Conservation (phyloP, 2,329 filamentous ascomycete genomes). For the Nemania bipapillata region DNA sequence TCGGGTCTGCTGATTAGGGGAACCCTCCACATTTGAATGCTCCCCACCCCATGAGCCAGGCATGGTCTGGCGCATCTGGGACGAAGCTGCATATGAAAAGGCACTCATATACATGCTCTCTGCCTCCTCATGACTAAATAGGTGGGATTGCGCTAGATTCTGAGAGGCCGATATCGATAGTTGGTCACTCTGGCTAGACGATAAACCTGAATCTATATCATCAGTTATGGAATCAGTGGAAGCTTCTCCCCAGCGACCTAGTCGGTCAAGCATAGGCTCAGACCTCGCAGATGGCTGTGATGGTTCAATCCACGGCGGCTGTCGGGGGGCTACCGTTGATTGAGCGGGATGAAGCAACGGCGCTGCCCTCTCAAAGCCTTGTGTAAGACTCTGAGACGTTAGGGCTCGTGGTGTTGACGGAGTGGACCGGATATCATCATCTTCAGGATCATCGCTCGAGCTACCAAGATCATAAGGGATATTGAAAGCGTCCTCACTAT, state of each 20-base stretch:
- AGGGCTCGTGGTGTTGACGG: conserved; percentile 65
- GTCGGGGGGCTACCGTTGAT: conserved; percentile 50
- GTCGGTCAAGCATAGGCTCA: conserved; percentile 52
- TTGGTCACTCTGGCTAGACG: conserved; percentile 42
- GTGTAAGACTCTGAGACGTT: conserved; percentile 54
- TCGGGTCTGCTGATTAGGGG: conserved; percentile 32
- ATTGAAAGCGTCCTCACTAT: conserved; percentile 67
- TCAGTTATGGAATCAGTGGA: conserved; percentile 32
- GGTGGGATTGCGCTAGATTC: conserved; percentile 71
- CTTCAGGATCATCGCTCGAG: conserved; percentile 51
- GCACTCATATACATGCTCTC: conserved; percentile 89
- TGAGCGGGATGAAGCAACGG: conserved; percentile 45
- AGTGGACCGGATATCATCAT: conserved; percentile 51
- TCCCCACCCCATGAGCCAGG: conserved; percentile 65
- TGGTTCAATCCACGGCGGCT: conserved; percentile 50
- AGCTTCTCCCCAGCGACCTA: conserved; percentile 39
- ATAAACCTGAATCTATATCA: conserved; percentile 22
- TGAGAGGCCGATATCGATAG: conserved; percentile 45
- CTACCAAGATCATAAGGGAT: conserved; percentile 65
- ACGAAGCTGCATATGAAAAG: conserved; percentile 61
- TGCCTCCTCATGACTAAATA: conserved; percentile 82
- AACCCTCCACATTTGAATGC: conserved; percentile 42
- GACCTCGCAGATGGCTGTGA: conserved; percentile 51
- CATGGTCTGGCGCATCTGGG: conserved; percentile 54
- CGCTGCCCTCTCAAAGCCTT: conserved; percentile 49